phyloP scores from a whole-genome alignment of 495 filamentous ascomycete genomes.

The Trichoderma asperelloides region DNA sequence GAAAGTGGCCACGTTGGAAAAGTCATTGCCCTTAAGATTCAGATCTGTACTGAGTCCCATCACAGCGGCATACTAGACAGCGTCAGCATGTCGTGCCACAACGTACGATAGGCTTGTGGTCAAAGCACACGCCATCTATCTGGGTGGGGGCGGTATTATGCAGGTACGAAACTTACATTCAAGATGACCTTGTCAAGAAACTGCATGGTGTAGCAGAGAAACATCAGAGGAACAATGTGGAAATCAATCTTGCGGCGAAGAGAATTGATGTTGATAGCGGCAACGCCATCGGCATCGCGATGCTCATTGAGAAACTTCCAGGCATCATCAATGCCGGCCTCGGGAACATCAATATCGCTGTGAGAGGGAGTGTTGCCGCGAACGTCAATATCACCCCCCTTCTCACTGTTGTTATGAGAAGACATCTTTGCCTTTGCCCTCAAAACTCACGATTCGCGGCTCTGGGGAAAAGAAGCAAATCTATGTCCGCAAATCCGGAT shows the following conservation, averaged over 20 bases:
- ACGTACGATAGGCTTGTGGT: background rate
- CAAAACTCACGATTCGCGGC: background rate
- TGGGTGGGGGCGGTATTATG: background rate
- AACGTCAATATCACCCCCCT: background rate
- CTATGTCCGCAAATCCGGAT: background rate
- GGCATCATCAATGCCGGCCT: conserved; percentile 20
- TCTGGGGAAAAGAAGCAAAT: background rate
- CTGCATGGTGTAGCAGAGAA: conserved; percentile 53
- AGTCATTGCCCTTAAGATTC: conserved; percentile 26
- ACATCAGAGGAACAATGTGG: conserved; percentile 43
- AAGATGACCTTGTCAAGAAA: conserved; percentile 59
- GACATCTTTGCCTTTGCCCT: background rate
- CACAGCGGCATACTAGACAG: conserved; percentile 25
- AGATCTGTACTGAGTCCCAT: conserved; percentile 28
- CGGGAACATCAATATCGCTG: background rate
- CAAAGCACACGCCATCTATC: background rate
- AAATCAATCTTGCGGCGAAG: conserved; percentile 29
- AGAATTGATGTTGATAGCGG: conserved; percentile 16
- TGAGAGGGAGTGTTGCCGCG: background rate
- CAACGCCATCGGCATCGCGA: conserved; percentile 16
- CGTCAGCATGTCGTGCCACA: background rate
- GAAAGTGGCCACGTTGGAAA: conserved; percentile 28
- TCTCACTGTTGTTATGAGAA: background rate
- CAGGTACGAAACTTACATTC: conserved; percentile 28
- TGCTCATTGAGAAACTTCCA: conserved; percentile 28